Evolutionary conservation across 345 rosid species (phyloP).

Genomic region (Barbarea vulgaris): DNA sequence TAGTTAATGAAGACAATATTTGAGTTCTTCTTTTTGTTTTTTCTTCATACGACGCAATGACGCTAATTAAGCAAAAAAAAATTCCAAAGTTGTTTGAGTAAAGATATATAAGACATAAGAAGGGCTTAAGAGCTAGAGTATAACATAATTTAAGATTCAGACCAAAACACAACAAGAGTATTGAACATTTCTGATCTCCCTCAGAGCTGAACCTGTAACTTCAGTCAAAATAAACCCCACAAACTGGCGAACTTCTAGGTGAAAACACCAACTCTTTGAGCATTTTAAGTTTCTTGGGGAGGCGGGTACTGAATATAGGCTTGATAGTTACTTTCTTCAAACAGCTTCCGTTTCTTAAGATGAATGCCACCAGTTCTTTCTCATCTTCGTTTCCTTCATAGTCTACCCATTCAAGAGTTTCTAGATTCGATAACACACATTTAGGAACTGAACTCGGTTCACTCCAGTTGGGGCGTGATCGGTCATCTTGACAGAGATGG

Average conservation of each 20-base stretch:
- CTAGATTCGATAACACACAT: slow-evolving; percentile 11
- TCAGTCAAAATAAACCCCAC: slow-evolving; percentile 14
- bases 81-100: not conserved
- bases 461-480: not conserved
- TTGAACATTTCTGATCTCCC: slow-evolving; percentile 1
- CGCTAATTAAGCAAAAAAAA: not conserved
- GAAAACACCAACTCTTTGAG: not conserved
- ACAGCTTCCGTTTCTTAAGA: slow-evolving; percentile 1
- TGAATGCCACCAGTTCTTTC: not conserved
- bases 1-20: no score
- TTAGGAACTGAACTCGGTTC: slow-evolving; percentile 18
- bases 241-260: slow-evolving; percentile 9
- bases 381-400: slow-evolving; percentile 23
- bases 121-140: not conserved
- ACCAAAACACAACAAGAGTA: not conserved
- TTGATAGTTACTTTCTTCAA: slow-evolving; percentile 15
- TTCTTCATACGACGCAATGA: not conserved
- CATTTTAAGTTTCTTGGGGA: not conserved
- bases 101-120: not conserved
- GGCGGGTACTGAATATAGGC: not conserved
- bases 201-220: not conserved
- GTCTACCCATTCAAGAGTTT: not conserved
- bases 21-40: not conserved
- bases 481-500: accelerated
- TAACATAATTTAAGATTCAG: not conserved